Evolutionary conservation across 2,329 filamentous ascomycete genomes (phyloP), one percentile per base, ranked within the genome.

Genomic region (Penicillium capsulatum): DNA sequence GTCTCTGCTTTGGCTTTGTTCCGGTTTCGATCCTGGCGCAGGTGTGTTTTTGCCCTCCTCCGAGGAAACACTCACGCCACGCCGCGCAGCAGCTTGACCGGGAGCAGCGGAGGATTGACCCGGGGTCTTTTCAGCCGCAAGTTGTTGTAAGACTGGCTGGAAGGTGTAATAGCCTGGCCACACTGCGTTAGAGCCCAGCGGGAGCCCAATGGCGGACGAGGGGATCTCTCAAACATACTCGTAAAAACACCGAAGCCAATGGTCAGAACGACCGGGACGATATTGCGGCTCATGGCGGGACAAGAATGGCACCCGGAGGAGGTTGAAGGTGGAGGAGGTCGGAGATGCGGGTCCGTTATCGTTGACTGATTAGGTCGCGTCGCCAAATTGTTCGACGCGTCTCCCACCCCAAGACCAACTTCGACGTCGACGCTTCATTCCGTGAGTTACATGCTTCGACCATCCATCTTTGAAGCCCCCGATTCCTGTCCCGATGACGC

Each of bases 161-260:
- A 70, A 70, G 38, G 61, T 63, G 46, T 68, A 64, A 48, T 69
- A 69, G 29, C 67, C 67, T 70, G 46, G 22, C 36, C 32, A 32
- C 34, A 40, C 48, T 42, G 26, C 35, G 37, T 48, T 48, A 54
- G 49, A 22, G 38, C 31, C 26, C 4, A n/a, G 11, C 11, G 26
- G 10, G 10, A 11, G 11, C 5, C 26, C 11, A 4, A 28, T n/a
- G 7, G 11, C 26, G 26, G 11, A 22, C 13, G 11, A 6, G 11
- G n/a, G 26, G 26, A 28, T n/a, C 9, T n/a, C 4, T 14, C 9
- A 7, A 28, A 14, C 9, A n/a, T 57, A 67, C 67, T 65, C 44
- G 65, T 64, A 30, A 64, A 58, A 28, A 69, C 54, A 29, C 67
- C 67, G 26, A 68, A 55, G 11, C 58, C 66, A 31, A 68, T 60